Base-by-base conservation (phyloP, 495 filamentous ascomycete genomes). In the Xylaria flabelliformis region DNA sequence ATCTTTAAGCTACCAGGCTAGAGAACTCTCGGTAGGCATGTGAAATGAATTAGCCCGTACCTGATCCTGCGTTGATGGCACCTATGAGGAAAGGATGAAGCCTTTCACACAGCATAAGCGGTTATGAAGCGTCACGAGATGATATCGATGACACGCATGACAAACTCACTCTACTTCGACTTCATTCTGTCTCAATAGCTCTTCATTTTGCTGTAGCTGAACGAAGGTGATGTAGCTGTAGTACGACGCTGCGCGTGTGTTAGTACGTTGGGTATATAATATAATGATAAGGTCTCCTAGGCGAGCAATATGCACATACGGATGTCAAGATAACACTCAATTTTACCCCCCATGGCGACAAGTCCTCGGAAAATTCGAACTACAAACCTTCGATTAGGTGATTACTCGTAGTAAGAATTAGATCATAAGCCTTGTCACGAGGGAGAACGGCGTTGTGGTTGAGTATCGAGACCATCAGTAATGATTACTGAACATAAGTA, bases 31-130 rank as follows among this genome's bases (percentile, higher is more conserved):
- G 55, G 46, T 19, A 42, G 3, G 2, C 24, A 39, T 56, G 7
- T 19, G 56, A 0, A 39, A 39, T 36, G 17, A 32, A 5, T 19
- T 21, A 5, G n/a, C 8, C 0, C 10, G 56, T 61, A 91, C 89
- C 90, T 48, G 87, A 88, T 29, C 83, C 88, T 36, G 81, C 85
- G 74, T 92, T 94, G 74, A 95, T 87, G 26, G 88, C 92, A 61
- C 91, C 91, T n/a, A 95, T 82, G 74, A 95, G 90, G 59, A 93
- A 81, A 17, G 92, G 92, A 74, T 90, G 84, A 65, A 90, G 86
- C 71, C 90, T 93, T 66, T 65, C 42, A 12, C 10, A 12, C 10
- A 50, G 32, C 12, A 21, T 61, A n/a, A 61, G 58, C 58, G 15
- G 15, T 21, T 12, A 10, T 34, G 10, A 39, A 34, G n/a, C 39